Percentiles rank a stretch among this genome's conserved stretches.
These are phyloP conservation scores for Alternaria alternata DNA, from an alignment of 2,329 filamentous ascomycete genomes.

Conservation along the genomic window DNA sequence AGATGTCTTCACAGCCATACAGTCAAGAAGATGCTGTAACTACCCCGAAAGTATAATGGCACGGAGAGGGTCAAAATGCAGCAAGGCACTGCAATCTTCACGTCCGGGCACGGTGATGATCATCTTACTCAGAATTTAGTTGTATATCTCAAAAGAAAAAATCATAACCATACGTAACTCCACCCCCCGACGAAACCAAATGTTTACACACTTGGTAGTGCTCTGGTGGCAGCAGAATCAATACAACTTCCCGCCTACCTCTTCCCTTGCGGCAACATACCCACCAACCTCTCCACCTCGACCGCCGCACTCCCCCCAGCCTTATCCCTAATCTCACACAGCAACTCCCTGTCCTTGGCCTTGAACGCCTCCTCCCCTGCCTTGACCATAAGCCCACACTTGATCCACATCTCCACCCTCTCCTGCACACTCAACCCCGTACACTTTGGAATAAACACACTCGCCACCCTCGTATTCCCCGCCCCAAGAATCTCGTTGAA, in stretches of 20 bases:
- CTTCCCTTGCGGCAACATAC: constrained; percentile 50
- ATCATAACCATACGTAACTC: neutral
- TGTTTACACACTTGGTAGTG: neutral
- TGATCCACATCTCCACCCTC: constrained; percentile 90
- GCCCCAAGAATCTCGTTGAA: constrained; percentile 89
- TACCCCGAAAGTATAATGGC: too few species aligned
- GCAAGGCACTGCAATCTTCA: neutral
- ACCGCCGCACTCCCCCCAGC: constrained; percentile 73
- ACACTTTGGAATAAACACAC: constrained; percentile 88
- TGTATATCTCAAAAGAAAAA: neutral
- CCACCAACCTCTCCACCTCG: constrained; percentile 84
- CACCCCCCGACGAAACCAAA: too few species aligned
- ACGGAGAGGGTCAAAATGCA: neutral
- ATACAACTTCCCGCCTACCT: constrained; percentile 1
- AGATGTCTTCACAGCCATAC: neutral
- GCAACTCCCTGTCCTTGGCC: constrained; percentile 77
- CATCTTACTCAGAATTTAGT: neutral
- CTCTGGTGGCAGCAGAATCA: too few species aligned
- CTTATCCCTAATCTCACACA: constrained; percentile 76
- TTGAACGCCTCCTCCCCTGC: constrained; percentile 92
- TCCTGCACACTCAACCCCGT: constrained; percentile 72
- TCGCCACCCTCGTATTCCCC: constrained; percentile 86
- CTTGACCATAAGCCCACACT: constrained; percentile 87
- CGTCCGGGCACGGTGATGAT: neutral
- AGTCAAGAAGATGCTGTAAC: neutral